These are phyloP conservation scores for Tylopilus rubrobrunneus DNA, from an alignment of 768 basidiomycete genomes.

Conservation along the genomic window DNA sequence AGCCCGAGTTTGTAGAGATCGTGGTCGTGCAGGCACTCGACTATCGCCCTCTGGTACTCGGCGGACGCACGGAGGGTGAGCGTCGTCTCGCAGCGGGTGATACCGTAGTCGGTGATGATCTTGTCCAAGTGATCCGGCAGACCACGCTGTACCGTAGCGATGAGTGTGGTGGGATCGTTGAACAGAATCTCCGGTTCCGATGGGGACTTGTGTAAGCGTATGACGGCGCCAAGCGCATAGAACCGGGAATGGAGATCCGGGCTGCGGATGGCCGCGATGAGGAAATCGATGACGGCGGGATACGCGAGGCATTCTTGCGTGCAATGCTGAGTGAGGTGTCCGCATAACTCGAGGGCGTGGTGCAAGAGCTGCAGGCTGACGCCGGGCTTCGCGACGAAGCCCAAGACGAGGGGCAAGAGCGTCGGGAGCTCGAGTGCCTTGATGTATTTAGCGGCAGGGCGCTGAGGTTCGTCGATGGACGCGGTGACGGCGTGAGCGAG, in stretches of 20 bases:
- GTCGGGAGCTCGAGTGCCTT: slow-evolving; percentile 40
- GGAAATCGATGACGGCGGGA: slow-evolving; percentile 43
- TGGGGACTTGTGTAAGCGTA: slow-evolving; percentile 44
- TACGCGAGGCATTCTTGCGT: slow-evolving; percentile 41
- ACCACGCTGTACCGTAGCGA: slow-evolving; percentile 38
- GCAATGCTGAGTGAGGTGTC: slow-evolving; percentile 42
- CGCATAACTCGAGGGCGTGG: slow-evolving; percentile 50
- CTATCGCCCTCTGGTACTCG: slow-evolving; percentile 45
- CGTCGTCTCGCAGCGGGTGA: not conserved
- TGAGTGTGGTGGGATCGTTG: slow-evolving; percentile 49
- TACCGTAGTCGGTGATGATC: slow-evolving; percentile 47
- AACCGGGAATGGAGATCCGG: slow-evolving; percentile 51
- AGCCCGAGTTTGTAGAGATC: slow-evolving; percentile 52
- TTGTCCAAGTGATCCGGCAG: slow-evolving; percentile 46
- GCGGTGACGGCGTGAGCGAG: slow-evolving; percentile 50
- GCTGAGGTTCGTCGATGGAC: slow-evolving; percentile 39
- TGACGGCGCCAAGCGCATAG: slow-evolving; percentile 48
- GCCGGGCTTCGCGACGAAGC: slow-evolving; percentile 41
- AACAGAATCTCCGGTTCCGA: slow-evolving; percentile 42
- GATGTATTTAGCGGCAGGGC: slow-evolving; percentile 35
- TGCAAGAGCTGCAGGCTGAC: slow-evolving; percentile 41
- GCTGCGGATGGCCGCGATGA: slow-evolving; percentile 55
- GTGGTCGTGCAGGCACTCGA: slow-evolving; percentile 41
- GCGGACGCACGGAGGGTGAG: not conserved
- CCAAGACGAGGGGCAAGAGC: slow-evolving; percentile 42